Base-by-base conservation (phyloP, 108 stramenopile genomes). In the Skeletonema menzelii region DNA sequence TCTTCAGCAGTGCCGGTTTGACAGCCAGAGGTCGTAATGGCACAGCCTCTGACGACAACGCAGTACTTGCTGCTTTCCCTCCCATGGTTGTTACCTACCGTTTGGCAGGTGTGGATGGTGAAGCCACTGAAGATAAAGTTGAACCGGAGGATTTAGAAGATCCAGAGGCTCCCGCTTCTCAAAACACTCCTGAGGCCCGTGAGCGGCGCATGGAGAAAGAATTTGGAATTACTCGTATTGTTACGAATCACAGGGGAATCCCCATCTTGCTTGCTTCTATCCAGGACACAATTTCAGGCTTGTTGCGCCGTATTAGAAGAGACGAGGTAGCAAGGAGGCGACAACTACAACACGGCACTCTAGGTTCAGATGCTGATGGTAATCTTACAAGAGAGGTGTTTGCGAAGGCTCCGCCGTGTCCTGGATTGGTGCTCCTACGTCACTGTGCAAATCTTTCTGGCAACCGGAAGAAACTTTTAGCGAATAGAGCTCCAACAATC, bases 41-140 rank as follows among this genome's bases (percentile, higher is more conserved):
- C 12, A 34, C 31, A 1, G 53, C 27, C 4, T 0, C 59, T 19
- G 73, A 61, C 40, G 73, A 70, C 13, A 77, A 84, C 27, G 82
- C 87, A 2, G 79, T 88, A 26, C 20, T 77, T 32, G 70, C 80
- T 8, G 68, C 70, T 12, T 67, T 92, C 19, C 91, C 91, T 47
- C 85, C 88, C 5, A 88, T 89, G 89, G 79, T 92, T 37, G 81
- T 86, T 2, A 95, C 90, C 11, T 95, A 95, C 73, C 76, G 89
- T 24, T 60, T 92, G 57, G 88, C 86, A 26, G 94, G 94, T 38
- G 94, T 95, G 3, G 94, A 95, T 70, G 94, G 94, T 14, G 94
- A 95, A 70, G 94, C 94, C 0, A 95, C 94, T 7, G 94, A 95
- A 82, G 94, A 95, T 70, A 85, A 84, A 27, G 87, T 94, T 8